phyloP scores from a whole-genome alignment of 1,284 basidiomycete species.

The Stygiomarasmius scandens region DNA sequence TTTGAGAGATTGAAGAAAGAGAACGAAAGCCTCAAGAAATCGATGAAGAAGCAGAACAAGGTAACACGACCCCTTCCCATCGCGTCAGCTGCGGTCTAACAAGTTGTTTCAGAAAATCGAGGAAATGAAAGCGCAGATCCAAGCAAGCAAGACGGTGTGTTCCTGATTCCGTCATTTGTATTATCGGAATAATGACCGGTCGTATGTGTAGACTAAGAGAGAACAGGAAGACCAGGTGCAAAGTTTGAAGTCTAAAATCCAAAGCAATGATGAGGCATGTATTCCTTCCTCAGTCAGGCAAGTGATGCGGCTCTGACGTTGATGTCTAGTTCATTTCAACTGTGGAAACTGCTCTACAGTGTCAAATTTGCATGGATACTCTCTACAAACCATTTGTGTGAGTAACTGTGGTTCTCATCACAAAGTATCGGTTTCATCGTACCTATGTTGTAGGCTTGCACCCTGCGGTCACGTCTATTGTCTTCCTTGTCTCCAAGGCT shows the following conservation, averaged over 20 bases:
- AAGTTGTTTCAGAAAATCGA: slow-evolving; percentile 45
- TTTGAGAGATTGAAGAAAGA: slow-evolving; percentile 55
- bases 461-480: slow-evolving; percentile 77
- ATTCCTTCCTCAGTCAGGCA: not conserved
- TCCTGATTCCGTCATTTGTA: not conserved
- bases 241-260: slow-evolving; percentile 47
- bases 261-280: slow-evolving; percentile 59
- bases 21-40: slow-evolving; percentile 42
- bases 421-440: not conserved
- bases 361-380: slow-evolving; percentile 76
- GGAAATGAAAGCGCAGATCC: slow-evolving; percentile 47
- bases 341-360: slow-evolving; percentile 62
- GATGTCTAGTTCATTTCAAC: slow-evolving; percentile 48
- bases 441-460: slow-evolving; percentile 53
- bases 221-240: slow-evolving; percentile 51
- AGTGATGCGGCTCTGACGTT: not conserved
- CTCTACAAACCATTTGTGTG: slow-evolving; percentile 66
- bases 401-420: slow-evolving; percentile 28
- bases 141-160: slow-evolving; percentile 34
- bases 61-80: slow-evolving; percentile 32
- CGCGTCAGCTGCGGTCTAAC: not conserved
- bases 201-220: slow-evolving; percentile 46
- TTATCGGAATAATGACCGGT: not conserved
- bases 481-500: slow-evolving; percentile 67
- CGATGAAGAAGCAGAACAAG: slow-evolving; percentile 59